Percentiles rank a stretch among this genome's conserved stretches.
These are phyloP conservation scores for Pleomassaria siparia DNA, from an alignment of 2,329 filamentous ascomycete species.

Conservation along the genomic window DNA sequence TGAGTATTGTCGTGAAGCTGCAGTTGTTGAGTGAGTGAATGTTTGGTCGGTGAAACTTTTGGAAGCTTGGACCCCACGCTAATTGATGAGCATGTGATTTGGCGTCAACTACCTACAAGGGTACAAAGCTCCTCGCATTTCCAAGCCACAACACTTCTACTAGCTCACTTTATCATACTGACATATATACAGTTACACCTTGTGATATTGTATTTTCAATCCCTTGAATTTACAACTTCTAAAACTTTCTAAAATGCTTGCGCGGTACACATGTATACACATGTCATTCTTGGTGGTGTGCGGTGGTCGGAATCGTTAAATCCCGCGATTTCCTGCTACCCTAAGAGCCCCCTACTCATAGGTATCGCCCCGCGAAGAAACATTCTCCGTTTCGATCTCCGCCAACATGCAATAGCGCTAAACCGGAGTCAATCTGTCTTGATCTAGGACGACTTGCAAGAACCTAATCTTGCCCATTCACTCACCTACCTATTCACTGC, in stretches of 20 bases:
- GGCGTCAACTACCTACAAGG: no score
- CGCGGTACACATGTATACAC: no score
- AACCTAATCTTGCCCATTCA: not conserved
- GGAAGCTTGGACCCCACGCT: constrained; percentile 1
- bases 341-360: not conserved
- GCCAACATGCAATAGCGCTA: not conserved
- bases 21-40: no score
- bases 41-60: not conserved
- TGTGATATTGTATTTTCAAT: not conserved
- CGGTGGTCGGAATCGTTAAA: no score
- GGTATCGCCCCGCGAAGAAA: not conserved
- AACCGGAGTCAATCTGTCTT: no score
- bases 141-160: no score
- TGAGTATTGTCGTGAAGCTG: not conserved
- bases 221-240: no score
- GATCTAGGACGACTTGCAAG: not conserved
- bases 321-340: not conserved
- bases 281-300: no score
- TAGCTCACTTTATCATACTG: no score
- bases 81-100: not conserved
- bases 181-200: no score
- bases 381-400: not conserved
- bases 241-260: no score
- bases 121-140: no score
- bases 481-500: not conserved